phyloP scores from a whole-genome alignment of 441 rosid species.

The Erodium moschatum region DNA sequence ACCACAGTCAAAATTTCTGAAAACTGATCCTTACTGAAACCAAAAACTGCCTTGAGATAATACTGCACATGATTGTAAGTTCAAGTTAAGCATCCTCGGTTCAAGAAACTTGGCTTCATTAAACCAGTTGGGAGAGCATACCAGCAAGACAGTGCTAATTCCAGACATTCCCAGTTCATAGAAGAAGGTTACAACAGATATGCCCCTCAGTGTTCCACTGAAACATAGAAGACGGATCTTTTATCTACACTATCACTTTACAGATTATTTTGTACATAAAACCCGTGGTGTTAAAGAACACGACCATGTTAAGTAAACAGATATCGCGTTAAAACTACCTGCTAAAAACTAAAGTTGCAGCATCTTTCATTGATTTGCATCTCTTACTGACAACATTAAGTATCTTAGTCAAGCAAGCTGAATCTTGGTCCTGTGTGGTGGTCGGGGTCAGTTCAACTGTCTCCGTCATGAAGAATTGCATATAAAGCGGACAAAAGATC shows the following conservation, averaged over 20 bases:
- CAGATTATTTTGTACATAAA: no score
- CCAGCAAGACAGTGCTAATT: slow-evolving; percentile 36
- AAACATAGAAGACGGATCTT: slow-evolving; percentile 10
- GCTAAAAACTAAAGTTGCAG: slow-evolving; percentile 34
- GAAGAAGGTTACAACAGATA: slow-evolving; percentile 46
- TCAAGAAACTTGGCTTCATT: not conserved
- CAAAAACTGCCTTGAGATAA: slow-evolving; percentile 8
- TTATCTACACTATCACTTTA: not conserved
- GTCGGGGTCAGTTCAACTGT: slow-evolving; percentile 23
- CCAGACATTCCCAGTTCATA: slow-evolving; percentile 56
- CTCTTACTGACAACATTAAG: slow-evolving; percentile 24
- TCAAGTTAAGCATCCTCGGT: not conserved
- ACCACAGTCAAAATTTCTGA: not conserved
- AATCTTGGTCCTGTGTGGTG: slow-evolving; percentile 26
- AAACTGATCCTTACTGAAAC: slow-evolving; percentile 9
- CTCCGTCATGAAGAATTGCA: slow-evolving; percentile 40
- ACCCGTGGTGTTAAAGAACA: not conserved
- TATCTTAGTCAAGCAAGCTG: slow-evolving; percentile 23
- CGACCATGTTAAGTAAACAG: not conserved
- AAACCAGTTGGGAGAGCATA: slow-evolving; percentile 20
- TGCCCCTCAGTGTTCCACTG: slow-evolving; percentile 42
- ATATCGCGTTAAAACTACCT: slow-evolving; percentile 26
- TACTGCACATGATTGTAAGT: not conserved
- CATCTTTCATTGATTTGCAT: slow-evolving; percentile 40
- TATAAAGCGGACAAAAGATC: slow-evolving; percentile 35